These are phyloP conservation scores for Vaccinium macrocarpon DNA, from an alignment of 148 eudicot genomes.

Conservation along the genomic window DNA sequence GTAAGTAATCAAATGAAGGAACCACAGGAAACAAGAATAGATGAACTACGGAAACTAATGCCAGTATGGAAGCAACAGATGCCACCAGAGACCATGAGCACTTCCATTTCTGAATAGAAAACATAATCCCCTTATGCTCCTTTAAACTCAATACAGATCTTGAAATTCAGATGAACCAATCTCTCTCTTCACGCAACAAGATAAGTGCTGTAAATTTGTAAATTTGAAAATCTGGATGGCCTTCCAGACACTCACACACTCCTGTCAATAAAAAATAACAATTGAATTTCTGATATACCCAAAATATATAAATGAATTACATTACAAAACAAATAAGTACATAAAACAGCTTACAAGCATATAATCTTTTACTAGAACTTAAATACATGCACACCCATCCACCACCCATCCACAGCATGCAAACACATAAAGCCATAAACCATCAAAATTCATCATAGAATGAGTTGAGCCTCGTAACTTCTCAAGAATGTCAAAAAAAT, in stretches of 20 bases:
- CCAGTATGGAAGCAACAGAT: slow-evolving; percentile 46
- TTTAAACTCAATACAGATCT: slow-evolving; percentile 12
- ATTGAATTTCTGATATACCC: neutral
- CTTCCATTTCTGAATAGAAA: slow-evolving; percentile 46
- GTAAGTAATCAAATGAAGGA: slow-evolving; percentile 44
- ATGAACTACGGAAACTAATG: slow-evolving; percentile 50
- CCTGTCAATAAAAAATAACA: slow-evolving; percentile 8
- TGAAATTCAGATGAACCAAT: neutral
- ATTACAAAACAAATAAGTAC: neutral
- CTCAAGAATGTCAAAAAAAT: neutral
- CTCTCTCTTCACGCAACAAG: slow-evolving; percentile 14
- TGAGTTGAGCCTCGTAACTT: neutral
- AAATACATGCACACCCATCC: neutral
- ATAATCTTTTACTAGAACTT: neutral
- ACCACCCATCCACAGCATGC: neutral
- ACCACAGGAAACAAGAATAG: slow-evolving; percentile 47
- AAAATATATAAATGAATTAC: neutral
- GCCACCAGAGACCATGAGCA: slow-evolving; percentile 61
- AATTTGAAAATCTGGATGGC: neutral
- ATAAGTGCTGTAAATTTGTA: neutral
- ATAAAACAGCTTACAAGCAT: neutral
- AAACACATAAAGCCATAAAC: neutral
- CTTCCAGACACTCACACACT: neutral
- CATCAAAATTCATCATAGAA: neutral
- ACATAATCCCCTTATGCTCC: slow-evolving; percentile 37